Evolutionary conservation across 306 rosid genomes (phyloP).

Genomic region (Gynostemma pentaphyllum): DNA sequence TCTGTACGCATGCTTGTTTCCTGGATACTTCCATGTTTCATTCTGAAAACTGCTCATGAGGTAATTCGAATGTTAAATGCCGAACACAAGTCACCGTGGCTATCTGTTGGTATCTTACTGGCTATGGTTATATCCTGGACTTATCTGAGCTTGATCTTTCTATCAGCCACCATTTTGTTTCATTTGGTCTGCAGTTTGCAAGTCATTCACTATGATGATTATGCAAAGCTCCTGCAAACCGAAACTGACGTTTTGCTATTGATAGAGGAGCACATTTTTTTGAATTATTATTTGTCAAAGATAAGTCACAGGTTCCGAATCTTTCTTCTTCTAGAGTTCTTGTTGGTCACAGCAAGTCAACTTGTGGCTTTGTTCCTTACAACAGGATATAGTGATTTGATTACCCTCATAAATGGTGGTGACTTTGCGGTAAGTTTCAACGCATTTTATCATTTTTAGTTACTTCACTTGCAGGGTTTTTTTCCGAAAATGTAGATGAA

Average conservation of each 20-base stretch:
- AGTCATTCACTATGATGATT: constrained; percentile 37
- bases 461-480: not conserved
- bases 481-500: not conserved
- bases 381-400: constrained; percentile 14
- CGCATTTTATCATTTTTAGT: not conserved
- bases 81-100: constrained; percentile 16
- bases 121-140: constrained; percentile 32
- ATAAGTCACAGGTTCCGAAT: constrained; percentile 44
- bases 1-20: constrained; percentile 22
- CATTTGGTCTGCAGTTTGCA: constrained; percentile 37
- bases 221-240: constrained; percentile 32
- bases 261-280: constrained; percentile 31
- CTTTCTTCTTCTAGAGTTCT: constrained; percentile 27
- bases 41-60: constrained; percentile 28
- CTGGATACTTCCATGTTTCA: constrained; percentile 28
- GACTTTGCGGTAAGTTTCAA: constrained; percentile 34
- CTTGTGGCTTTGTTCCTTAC: constrained; percentile 28
- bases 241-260: constrained; percentile 27
- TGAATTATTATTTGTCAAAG: constrained; percentile 27
- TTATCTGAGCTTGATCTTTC: constrained; percentile 16
- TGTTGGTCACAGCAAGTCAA: constrained; percentile 28
- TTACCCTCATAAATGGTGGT: constrained; percentile 32
- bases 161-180: constrained; percentile 30
- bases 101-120: constrained; percentile 15
- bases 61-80: constrained; percentile 10